Conservation (phyloP, 208 protist genomes). For the Wallacemonas sp. region DNA sequence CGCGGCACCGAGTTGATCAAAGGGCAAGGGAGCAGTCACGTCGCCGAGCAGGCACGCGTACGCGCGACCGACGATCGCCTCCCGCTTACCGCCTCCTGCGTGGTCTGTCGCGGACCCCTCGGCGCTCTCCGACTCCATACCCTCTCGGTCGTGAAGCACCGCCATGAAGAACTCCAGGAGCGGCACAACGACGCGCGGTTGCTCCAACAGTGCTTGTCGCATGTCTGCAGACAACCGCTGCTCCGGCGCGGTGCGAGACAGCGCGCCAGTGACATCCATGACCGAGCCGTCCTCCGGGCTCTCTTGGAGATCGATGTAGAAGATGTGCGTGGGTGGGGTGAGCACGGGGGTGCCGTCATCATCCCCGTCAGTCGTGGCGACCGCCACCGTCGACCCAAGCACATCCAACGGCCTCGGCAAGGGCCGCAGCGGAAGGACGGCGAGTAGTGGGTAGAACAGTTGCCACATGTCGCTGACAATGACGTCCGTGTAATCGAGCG, state of each 20-base stretch:
- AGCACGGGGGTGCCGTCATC: background rate
- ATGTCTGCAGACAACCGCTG: slow-evolving; percentile 31
- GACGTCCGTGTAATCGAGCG: slow-evolving; percentile 46
- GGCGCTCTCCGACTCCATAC: no score
- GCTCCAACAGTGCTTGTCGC: slow-evolving; percentile 44
- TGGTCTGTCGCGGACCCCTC: background rate
- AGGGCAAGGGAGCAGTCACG: slow-evolving; percentile 29
- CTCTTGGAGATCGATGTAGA: slow-evolving; percentile 3
- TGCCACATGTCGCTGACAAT: slow-evolving; percentile 73
- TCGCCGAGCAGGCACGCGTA: slow-evolving; percentile 38
- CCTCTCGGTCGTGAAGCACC: slow-evolving; percentile 36
- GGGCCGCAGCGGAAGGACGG: slow-evolving; percentile 28
- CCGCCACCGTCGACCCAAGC: background rate
- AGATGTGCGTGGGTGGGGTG: slow-evolving; percentile 9
- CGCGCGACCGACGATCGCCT: slow-evolving; percentile 16
- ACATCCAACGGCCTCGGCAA: slow-evolving; percentile 10
- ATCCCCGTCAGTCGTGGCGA: background rate
- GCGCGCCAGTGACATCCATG: background rate
- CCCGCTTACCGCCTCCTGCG: background rate
- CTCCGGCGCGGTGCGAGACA: slow-evolving; percentile 20
- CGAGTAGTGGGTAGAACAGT: slow-evolving; percentile 56
- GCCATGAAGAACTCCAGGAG: slow-evolving; percentile 77
- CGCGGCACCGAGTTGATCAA: slow-evolving; percentile 70
- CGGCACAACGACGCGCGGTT: slow-evolving; percentile 59
- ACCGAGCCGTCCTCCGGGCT: slow-evolving; percentile 2